A percentile compares a stretch with the other conserved stretches of the same genome.
These are phyloP conservation scores for Didymella pinodella DNA, from an alignment of 2,329 filamentous ascomycete genomes.

Conservation along the genomic window DNA sequence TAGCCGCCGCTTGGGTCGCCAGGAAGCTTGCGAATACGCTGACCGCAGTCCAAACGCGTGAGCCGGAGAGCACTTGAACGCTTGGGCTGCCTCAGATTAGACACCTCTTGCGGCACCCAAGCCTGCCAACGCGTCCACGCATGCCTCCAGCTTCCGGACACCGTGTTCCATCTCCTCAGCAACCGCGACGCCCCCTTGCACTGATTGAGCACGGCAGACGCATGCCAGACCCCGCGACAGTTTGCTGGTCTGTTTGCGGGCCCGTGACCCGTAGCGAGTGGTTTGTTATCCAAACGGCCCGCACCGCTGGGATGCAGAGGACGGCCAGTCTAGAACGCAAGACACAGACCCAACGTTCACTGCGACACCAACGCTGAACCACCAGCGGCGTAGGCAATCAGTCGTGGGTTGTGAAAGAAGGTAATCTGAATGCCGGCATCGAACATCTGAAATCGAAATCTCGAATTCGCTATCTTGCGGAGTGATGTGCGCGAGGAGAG, in stretches of 20 bases:
- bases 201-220: constrained; percentile 7
- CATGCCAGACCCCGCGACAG: constrained; percentile 17
- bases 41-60: constrained; percentile 7
- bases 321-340: constrained; percentile 17
- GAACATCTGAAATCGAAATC: not conserved
- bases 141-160: constrained; percentile 16
- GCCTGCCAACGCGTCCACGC: constrained; percentile 23
- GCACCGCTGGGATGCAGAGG: constrained; percentile 18
- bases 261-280: constrained; percentile 15
- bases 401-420: not conserved
- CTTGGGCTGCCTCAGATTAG: constrained; percentile 17
- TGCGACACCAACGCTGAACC: constrained; percentile 12
- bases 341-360: constrained; percentile 18
- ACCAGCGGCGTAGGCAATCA: constrained; percentile 13
- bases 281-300: constrained; percentile 14
- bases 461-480: not conserved
- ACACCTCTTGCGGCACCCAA: constrained; percentile 15
- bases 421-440: not conserved
- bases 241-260: constrained; percentile 18
- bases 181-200: constrained; percentile 18
- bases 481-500: not conserved
- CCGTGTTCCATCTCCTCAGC: constrained; percentile 16
- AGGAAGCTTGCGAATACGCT: constrained; percentile 10
- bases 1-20: constrained; percentile 8
- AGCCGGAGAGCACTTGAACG: constrained; percentile 7